Conservation (phyloP, 2,329 filamentous ascomycete species). For the Calcarisporium arbuscula region DNA sequence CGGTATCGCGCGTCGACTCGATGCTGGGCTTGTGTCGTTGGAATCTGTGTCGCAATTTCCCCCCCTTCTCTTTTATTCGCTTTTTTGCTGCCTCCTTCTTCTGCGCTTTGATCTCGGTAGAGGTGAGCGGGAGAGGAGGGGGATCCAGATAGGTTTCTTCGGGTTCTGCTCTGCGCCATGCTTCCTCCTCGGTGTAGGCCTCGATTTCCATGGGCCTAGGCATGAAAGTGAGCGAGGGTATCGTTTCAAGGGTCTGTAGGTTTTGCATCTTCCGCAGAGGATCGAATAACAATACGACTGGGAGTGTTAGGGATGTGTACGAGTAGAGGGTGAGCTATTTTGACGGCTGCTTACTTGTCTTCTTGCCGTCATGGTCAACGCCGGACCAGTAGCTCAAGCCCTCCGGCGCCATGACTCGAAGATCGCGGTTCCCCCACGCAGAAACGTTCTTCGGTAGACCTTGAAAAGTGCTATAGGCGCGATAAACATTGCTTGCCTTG, state of each 20-base stretch:
- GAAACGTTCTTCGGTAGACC: conserved; percentile 14
- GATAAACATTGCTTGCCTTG: conserved; percentile 20
- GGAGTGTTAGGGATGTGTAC: conserved; percentile 5
- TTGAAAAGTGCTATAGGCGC: conserved; percentile 20
- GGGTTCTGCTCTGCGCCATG: conserved; percentile 17
- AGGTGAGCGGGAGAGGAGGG: conserved; percentile 13
- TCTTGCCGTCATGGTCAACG: conserved; percentile 13
- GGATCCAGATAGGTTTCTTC: conserved; percentile 20
- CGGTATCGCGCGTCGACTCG: too few species aligned
- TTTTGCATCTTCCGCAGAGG: conserved; percentile 16
- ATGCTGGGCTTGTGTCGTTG: too few species aligned
- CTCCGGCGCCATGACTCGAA: conserved; percentile 20
- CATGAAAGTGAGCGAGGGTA: conserved; percentile 20
- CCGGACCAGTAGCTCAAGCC: conserved; percentile 18
- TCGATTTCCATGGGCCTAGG: conserved; percentile 21
- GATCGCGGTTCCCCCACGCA: conserved; percentile 19
- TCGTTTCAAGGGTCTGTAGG: conserved; percentile 13
- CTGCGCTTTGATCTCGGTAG: conserved; percentile 9
- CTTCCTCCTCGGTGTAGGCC: conserved; percentile 20
- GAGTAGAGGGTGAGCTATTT: neutral
- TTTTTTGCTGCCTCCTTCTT: conserved; percentile 11
- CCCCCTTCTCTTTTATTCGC: conserved; percentile 6
- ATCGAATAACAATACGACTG: conserved; percentile 18
- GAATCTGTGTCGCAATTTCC: neutral
- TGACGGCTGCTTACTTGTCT: conserved; percentile 12